Conservation (phyloP, 2,329 filamentous ascomycete species). For the Simplicillium sp. region DNA sequence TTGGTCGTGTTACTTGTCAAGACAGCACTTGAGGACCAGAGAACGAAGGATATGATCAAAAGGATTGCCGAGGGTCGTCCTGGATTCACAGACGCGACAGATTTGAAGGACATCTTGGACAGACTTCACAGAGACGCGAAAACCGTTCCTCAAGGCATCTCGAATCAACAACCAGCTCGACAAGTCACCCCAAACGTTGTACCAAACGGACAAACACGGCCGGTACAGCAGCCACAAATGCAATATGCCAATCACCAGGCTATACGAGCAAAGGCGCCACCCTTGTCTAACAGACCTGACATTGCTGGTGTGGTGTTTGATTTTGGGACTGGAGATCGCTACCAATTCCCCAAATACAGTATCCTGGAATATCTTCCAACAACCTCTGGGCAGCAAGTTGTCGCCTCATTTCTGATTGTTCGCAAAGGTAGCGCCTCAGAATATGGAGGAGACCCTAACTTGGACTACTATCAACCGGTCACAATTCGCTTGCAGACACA, state of each 20-base stretch:
- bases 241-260: conserved; percentile 37
- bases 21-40: conserved; percentile 42
- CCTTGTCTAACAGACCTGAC: conserved; percentile 44
- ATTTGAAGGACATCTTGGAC: conserved; percentile 44
- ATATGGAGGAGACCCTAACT: conserved; percentile 49
- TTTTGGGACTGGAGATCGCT: conserved; percentile 65
- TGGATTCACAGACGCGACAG: conserved; percentile 40
- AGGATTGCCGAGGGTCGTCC: conserved; percentile 43
- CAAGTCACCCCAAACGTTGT: conserved; percentile 19
- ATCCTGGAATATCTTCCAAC: conserved; percentile 57
- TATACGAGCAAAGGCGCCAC: conserved; percentile 50
- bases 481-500: conserved; percentile 49
- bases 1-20: conserved; percentile 48
- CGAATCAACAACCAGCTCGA: conserved; percentile 17
- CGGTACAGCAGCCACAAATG: conserved; percentile 5
- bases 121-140: conserved; percentile 33
- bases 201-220: conserved; percentile 19
- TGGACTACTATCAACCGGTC: conserved; percentile 71
- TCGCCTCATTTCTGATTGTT: conserved; percentile 70
- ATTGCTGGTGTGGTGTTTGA: conserved; percentile 61
- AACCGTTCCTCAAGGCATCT: conserved; percentile 18
- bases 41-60: conserved; percentile 39
- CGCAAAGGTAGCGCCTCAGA: conserved; percentile 61
- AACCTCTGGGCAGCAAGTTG: conserved; percentile 46
- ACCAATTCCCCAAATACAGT: conserved; percentile 69